Evolutionary conservation across 23 red algal genomes (phyloP), one percentile per base, ranked within the genome.

Genomic region (Gracilariopsis chorda): DNA sequence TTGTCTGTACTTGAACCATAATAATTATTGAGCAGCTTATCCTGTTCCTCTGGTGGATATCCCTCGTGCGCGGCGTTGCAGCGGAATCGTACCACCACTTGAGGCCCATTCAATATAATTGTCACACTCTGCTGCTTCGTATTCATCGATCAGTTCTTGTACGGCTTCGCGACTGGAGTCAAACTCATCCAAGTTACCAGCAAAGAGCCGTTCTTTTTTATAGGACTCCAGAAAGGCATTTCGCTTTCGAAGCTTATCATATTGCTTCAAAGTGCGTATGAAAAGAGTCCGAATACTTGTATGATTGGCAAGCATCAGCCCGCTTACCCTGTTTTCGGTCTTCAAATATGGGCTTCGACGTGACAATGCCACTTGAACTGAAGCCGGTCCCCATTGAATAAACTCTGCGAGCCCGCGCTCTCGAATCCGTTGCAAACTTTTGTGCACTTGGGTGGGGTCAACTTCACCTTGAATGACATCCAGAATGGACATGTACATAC

Each of bases 221-320:
- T 99, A 99, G 28, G 59, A 68, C 59, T 99, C 97, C 16, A 99
- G 44, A 52, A 96, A 99, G 34, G 97, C 97, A 82, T 99, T 96
- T 53, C 97, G 77, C 56, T 95, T 93, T 39, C 97, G 86, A 19
- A 99, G 83, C 93, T 96, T 99, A 87, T 99, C 93, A 83, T 99
- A 99, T 52, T 90, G 85, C 43, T 60, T 86, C 4, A 96, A 28
- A 10, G 93, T 92, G 2, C 93, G 60, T 39, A 57, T 74, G 51
- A 99, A 95, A 14, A 99, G 60, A 3, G 79, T 87, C 23, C 77
- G 52, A 48, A 99, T 96, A 55, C 87, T 86, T 1, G 97, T 99
- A 76, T 99, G 97, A 76, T 99, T 99, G 16, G 97, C 97, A 32
- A 99, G 82, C 93, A 99, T 91, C 37, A 99, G 89, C 24, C 97